phyloP scores from a whole-genome alignment of 345 rosid species.

The Ricinus communis region DNA sequence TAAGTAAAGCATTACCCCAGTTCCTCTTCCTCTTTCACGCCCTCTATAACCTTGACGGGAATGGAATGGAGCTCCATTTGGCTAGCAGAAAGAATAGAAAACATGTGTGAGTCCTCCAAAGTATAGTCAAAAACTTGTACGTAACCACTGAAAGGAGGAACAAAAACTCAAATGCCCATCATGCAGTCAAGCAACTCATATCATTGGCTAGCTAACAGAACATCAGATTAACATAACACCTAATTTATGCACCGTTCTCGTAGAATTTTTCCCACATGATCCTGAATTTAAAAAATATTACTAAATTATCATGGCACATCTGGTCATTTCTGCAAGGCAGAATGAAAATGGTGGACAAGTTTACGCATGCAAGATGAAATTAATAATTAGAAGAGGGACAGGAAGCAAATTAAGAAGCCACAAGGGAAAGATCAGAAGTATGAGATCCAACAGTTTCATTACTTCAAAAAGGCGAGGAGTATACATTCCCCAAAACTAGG shows the following conservation, averaged over 20 bases:
- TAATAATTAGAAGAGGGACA: neutral
- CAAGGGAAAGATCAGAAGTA: neutral
- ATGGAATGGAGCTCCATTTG: constrained; percentile 63
- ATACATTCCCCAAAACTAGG: too few relatives aligned
- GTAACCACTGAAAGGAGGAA: neutral
- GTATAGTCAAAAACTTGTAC: neutral
- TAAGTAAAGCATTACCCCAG: constrained; percentile 52
- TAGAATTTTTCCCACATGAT: neutral
- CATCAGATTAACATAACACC: neutral
- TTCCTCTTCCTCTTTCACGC: constrained; percentile 84
- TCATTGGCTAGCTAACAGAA: neutral
- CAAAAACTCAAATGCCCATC: neutral
- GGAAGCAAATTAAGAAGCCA: neutral
- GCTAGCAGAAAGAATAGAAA: constrained; percentile 27
- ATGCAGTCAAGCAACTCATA: neutral
- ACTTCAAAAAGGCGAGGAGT: too few relatives aligned
- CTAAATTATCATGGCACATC: neutral
- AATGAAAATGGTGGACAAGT: neutral
- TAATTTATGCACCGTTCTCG: neutral
- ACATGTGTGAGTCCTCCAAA: neutral
- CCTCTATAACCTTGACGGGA: constrained; percentile 60
- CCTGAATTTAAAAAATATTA: neutral
- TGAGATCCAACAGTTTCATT: too few relatives aligned
- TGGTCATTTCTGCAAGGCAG: neutral
- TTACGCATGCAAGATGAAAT: neutral